Percentiles rank a stretch among this genome's conserved stretches.
Conservation (phyloP, 352 stramenopile species). For the Phytophthora tubulina region DNA sequence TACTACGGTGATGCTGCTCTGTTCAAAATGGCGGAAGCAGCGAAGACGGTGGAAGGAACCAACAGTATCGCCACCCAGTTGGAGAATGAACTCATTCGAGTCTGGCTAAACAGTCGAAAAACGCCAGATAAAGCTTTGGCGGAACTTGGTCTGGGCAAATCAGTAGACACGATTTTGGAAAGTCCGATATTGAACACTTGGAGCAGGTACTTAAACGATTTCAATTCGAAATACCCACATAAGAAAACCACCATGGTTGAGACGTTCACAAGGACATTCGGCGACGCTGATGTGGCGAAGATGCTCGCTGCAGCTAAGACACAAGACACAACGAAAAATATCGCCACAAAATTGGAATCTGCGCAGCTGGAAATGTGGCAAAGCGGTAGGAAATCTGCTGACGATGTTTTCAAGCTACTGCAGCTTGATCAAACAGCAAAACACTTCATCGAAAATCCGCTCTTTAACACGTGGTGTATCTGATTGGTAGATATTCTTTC, state of each 20-base stretch:
- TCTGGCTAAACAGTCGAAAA: neutral
- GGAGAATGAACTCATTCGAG: neutral
- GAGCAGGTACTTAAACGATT: neutral
- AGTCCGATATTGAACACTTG: neutral
- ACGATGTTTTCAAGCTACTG: neutral
- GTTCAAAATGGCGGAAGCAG: neutral
- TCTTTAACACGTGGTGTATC: neutral
- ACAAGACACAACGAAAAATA: neutral
- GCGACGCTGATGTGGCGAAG: neutral
- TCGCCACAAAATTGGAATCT: conserved; percentile 7
- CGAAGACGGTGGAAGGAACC: neutral
- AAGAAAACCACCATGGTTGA: conserved; percentile 4
- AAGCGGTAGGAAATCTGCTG: neutral
- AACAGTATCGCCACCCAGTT: conserved; percentile 1
- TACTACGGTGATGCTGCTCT: neutral
- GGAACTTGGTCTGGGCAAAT: neutral
- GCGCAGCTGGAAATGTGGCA: conserved; percentile 9
- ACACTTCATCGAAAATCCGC: neutral
- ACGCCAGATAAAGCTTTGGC: neutral
- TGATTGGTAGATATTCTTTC: too few relatives aligned
- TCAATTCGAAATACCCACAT: neutral
- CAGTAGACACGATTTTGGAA: neutral
- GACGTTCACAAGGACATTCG: neutral
- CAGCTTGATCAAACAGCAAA: neutral
- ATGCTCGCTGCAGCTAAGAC: conserved; percentile 12